A percentile compares a stretch with the other conserved stretches of the same genome.
Evolutionary conservation across 345 rosid genomes (phyloP).

Genomic region (Cardamine resedifolia): DNA sequence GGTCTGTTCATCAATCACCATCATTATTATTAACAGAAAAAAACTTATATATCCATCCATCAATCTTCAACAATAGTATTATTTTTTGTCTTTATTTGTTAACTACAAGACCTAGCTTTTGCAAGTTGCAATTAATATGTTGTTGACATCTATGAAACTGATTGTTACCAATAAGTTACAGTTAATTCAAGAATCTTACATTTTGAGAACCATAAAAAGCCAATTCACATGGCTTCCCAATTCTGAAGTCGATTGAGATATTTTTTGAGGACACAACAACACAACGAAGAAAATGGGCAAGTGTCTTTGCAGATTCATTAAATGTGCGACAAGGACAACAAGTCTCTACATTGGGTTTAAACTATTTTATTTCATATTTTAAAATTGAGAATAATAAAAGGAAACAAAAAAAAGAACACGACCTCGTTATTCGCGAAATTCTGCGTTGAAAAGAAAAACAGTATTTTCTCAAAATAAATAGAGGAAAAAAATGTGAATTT

Average conservation of each 20-base stretch:
- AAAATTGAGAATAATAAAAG: not conserved
- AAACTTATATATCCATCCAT: not conserved
- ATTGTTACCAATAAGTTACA: conserved; percentile 25
- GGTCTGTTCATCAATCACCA: conserved; percentile 47
- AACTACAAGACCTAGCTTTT: conserved; percentile 26
- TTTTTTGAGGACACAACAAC: not conserved
- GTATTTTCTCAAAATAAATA: not conserved
- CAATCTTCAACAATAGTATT: not conserved
- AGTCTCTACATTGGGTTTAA: conserved; percentile 9
- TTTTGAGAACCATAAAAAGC: not conserved
- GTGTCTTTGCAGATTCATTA: conserved; percentile 14
- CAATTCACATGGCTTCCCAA: conserved; percentile 21
- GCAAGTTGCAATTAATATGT: conserved; percentile 14
- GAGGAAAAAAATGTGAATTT: conserved; percentile 6
- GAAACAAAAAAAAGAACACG: not conserved
- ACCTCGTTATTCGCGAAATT: conserved; percentile 33
- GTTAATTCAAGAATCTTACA: conserved; percentile 4
- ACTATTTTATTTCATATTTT: not conserved
- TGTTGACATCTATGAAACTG: conserved; percentile 28
- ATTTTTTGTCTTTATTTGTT: conserved; percentile 2
- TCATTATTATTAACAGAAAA: not conserved
- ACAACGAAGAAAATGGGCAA: not conserved
- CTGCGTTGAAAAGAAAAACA: not conserved
- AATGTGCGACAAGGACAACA: conserved; percentile 33
- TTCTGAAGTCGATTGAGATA: conserved; percentile 19